phyloP scores from a whole-genome alignment of 345 rosid genomes.

The Eucalyptus erythrocorys region DNA sequence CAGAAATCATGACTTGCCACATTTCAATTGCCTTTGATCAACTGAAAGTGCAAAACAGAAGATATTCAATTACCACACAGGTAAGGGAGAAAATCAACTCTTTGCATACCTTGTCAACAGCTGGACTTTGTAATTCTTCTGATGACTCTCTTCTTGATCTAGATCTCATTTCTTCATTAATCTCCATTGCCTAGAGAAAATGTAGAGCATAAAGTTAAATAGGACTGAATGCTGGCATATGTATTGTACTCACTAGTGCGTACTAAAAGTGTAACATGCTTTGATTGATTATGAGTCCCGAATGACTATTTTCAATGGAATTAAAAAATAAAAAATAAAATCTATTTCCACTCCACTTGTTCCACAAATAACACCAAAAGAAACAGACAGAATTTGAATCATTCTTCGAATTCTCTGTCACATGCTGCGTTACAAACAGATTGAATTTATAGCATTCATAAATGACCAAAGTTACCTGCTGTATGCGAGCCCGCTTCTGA shows the following conservation, averaged over 20 bases:
- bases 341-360: background rate
- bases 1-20: background rate
- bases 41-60: background rate
- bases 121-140: conserved; percentile 47
- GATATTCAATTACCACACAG: background rate
- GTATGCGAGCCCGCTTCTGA: conserved; percentile 90
- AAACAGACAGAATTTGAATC: background rate
- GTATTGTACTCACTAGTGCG: background rate
- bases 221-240: background rate
- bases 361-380: background rate
- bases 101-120: conserved; percentile 56
- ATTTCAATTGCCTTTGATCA: background rate
- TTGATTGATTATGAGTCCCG: background rate
- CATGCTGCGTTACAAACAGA: background rate
- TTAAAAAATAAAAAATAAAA: background rate
- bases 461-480: conserved; percentile 33
- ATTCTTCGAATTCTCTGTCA: background rate
- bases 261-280: background rate
- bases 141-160: conserved; percentile 63
- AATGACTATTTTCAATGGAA: background rate
- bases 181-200: conserved; percentile 47
- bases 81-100: background rate
- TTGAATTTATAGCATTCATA: background rate
- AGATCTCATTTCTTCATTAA: conserved; percentile 65
- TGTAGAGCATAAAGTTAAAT: background rate